Conservation (phyloP, 2,329 filamentous ascomycete genomes). For the Sporothrix pallida region DNA sequence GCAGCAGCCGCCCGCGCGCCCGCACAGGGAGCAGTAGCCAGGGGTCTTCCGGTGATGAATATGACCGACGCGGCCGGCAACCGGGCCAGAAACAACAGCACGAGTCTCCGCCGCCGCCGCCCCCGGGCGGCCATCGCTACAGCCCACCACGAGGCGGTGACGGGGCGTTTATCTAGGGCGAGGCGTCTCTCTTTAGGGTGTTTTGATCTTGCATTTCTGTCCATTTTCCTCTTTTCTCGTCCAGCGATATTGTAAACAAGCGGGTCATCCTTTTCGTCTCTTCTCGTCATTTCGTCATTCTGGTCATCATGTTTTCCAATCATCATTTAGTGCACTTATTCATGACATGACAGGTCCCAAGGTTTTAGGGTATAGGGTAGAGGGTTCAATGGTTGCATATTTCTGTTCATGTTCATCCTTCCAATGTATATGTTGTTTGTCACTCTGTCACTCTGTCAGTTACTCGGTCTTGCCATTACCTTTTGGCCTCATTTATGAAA, state of each 20-base stretch:
- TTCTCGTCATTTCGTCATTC: neutral
- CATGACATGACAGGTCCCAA: neutral
- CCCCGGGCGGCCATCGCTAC: slow-evolving; percentile 35
- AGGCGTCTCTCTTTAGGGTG: slow-evolving; percentile 6
- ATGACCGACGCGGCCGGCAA: neutral
- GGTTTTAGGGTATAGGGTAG: too few species aligned
- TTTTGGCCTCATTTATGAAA: too few species aligned
- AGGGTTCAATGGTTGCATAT: neutral
- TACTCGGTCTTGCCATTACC: neutral
- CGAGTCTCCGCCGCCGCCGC: slow-evolving; percentile 35
- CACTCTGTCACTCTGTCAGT: neutral
- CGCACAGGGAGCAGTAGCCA: neutral
- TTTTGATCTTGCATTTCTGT: slow-evolving; percentile 21
- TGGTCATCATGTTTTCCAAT: neutral
- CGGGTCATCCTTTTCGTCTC: neutral
- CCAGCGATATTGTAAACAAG: neutral
- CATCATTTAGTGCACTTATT: neutral
- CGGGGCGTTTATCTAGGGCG: slow-evolving; percentile 40
- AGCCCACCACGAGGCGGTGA: slow-evolving; percentile 38
- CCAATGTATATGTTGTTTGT: too few species aligned
- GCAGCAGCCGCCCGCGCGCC: neutral
- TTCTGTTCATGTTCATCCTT: neutral
- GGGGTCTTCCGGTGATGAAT: neutral
- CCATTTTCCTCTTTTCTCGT: neutral
- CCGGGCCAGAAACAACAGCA: neutral